A percentile compares a stretch with the other conserved stretches of the same genome.
These are phyloP conservation scores for Hypoxylon cercidicola DNA, from an alignment of 495 filamentous ascomycete species.

Conservation along the genomic window DNA sequence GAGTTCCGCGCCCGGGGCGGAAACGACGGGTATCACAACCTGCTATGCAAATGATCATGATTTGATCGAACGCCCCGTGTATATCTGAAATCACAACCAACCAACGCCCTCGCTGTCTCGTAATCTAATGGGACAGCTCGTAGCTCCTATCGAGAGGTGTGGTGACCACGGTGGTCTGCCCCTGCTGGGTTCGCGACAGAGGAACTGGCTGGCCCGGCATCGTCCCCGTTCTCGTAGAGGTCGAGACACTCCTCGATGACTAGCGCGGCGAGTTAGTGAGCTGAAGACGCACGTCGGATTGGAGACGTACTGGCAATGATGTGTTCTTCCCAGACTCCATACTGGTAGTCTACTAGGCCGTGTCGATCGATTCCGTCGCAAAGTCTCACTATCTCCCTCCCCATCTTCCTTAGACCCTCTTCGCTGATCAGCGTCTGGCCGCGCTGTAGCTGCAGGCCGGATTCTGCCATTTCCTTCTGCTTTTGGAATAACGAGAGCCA, in stretches of 20 bases:
- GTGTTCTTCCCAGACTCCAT: conserved; percentile 95
- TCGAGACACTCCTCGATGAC: conserved; percentile 75
- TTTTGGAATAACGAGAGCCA: conserved; percentile 90
- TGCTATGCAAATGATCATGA: conserved; percentile 32
- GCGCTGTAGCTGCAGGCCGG: conserved; percentile 66
- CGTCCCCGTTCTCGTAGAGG: conserved; percentile 57
- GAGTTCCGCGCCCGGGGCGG: conserved; percentile 13
- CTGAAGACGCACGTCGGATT: conserved; percentile 4
- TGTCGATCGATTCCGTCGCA: conserved; percentile 89
- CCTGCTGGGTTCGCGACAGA: conserved; percentile 34
- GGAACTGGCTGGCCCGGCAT: conserved; percentile 39
- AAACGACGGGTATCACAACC: conserved; percentile 37
- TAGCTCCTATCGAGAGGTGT: conserved; percentile 30
- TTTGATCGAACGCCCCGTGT: conserved; percentile 33
- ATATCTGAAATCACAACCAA: conserved; percentile 34
- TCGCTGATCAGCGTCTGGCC: conserved; percentile 72
- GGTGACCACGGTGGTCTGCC: conserved; percentile 23
- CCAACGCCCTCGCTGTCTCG: conserved; percentile 16
- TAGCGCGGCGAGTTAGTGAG: conserved; percentile 45
- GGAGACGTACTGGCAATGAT: conserved; percentile 78
- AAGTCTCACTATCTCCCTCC: conserved; percentile 78
- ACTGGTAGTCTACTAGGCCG: conserved; percentile 95
- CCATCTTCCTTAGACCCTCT: conserved; percentile 80
- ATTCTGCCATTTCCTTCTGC: conserved; percentile 81
- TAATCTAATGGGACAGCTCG: neutral